phyloP scores from a whole-genome alignment of 805 yeast genomes.

The Brettanomyces nanus region DNA sequence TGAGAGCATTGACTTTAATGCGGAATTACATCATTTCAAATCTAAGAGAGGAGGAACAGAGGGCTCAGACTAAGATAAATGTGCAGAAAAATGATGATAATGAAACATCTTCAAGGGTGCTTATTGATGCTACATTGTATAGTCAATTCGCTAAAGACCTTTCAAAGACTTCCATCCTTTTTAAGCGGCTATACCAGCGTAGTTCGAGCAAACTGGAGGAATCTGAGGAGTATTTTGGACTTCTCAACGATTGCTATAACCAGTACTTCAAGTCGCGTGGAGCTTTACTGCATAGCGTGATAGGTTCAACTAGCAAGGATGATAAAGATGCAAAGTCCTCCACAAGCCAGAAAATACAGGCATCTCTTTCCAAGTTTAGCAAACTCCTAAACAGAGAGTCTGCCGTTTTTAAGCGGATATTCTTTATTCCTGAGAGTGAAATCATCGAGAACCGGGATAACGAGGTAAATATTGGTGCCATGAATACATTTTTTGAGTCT shows the following conservation, averaged over 20 bases:
- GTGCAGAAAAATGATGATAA: constrained; percentile 10
- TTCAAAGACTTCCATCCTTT: constrained; percentile 12
- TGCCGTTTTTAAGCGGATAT: constrained; percentile 47
- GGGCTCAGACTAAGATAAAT: constrained; percentile 12
- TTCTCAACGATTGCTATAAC: constrained; percentile 55
- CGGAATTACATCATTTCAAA: constrained; percentile 54
- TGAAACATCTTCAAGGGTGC: constrained; percentile 25
- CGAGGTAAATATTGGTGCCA: constrained; percentile 22
- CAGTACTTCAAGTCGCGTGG: constrained; percentile 55
- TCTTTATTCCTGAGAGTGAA: constrained; percentile 26
- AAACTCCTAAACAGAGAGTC: constrained; percentile 56
- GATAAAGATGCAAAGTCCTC: constrained; percentile 23
- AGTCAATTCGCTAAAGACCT: constrained; percentile 45
- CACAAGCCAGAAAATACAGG: constrained; percentile 55
- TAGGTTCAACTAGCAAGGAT: constrained; percentile 16
- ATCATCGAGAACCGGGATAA: constrained; percentile 16
- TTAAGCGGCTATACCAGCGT: constrained; percentile 21
- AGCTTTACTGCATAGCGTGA: constrained; percentile 36
- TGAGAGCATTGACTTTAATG: constrained; percentile 69
- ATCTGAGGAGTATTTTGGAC: constrained; percentile 49
- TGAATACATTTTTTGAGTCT: constrained; percentile 53
- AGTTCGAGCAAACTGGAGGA: constrained; percentile 12
- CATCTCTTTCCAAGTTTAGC: constrained; percentile 50
- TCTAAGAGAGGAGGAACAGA: constrained; percentile 27
- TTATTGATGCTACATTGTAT: constrained; percentile 58